Evolutionary conservation across 2,329 filamentous ascomycete genomes (phyloP).

Genomic region (Rutstroemia sp.): DNA sequence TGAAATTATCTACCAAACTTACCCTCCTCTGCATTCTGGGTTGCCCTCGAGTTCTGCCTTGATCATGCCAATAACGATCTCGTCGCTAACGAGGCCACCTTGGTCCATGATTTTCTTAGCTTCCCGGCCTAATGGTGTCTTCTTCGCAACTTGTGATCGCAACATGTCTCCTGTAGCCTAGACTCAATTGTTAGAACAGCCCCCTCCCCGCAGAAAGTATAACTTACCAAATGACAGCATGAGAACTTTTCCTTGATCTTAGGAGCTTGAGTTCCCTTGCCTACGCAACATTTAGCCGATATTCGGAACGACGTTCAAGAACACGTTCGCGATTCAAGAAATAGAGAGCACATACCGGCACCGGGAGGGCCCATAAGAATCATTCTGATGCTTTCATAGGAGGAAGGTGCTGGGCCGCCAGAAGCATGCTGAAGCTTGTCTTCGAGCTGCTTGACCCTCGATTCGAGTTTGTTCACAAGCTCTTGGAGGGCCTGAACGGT

Average conservation of each 20-base stretch:
- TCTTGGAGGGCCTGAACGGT: constrained; percentile 74
- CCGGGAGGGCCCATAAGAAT: constrained; percentile 96
- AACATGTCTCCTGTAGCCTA: constrained; percentile 99
- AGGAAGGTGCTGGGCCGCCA: constrained; percentile 43
- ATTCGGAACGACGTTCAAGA: neutral
- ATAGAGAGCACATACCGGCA: constrained; percentile 62
- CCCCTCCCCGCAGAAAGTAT: neutral
- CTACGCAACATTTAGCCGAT: constrained; percentile 40
- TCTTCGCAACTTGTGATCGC: constrained; percentile 94
- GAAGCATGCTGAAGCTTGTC: constrained; percentile 50
- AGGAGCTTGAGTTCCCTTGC: constrained; percentile 97
- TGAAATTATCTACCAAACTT: constrained; percentile 31
- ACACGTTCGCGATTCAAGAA: neutral
- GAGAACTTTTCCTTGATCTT: constrained; percentile 98
- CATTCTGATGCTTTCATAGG: constrained; percentile 75
- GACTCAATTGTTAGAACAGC: constrained; percentile 7
- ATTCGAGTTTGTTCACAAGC: constrained; percentile 76
- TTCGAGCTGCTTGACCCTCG: constrained; percentile 81
- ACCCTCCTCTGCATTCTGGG: constrained; percentile 95
- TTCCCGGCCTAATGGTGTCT: constrained; percentile 87
- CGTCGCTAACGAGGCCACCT: constrained; percentile 93
- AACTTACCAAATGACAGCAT: constrained; percentile 89
- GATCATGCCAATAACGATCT: constrained; percentile 99
- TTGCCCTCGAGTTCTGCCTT: constrained; percentile 93
- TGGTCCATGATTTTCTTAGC: constrained; percentile 99